Percentiles rank a stretch among this genome's conserved stretches.
Conservation (phyloP, 2,329 filamentous ascomycete species). For the Didymella glomerata region DNA sequence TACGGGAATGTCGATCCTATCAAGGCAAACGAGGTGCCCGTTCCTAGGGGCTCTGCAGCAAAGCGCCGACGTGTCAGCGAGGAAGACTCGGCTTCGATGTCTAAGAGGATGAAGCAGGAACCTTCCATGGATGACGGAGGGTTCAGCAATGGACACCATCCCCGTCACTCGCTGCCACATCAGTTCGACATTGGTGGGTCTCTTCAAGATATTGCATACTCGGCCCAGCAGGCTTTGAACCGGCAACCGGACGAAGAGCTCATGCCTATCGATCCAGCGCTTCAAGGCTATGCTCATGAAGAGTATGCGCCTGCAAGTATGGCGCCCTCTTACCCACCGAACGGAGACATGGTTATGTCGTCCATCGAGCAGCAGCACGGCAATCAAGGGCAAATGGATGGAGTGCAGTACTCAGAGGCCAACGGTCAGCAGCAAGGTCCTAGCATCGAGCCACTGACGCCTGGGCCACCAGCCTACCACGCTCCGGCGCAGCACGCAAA, state of each 20-base stretch:
- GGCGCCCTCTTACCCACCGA: constrained; percentile 26
- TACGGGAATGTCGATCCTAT: constrained; percentile 70
- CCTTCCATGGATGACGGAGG: constrained; percentile 34
- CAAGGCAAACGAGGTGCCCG: constrained; percentile 68
- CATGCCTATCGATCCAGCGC: constrained; percentile 42
- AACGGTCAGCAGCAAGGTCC: constrained; percentile 29
- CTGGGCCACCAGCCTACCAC: constrained; percentile 28
- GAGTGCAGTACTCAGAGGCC: constrained; percentile 4
- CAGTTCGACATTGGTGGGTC: constrained; percentile 33
- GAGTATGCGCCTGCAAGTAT: constrained; percentile 29
- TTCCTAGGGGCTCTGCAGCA: constrained; percentile 65
- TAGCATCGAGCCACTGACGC: constrained; percentile 41
- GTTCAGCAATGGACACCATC: constrained; percentile 32
- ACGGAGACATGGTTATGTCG: constrained; percentile 43
- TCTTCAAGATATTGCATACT: constrained; percentile 39
- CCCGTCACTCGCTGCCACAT: constrained; percentile 35
- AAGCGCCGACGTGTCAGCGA: constrained; percentile 60
- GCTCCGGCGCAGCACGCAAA: constrained; percentile 13
- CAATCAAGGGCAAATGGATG: constrained; percentile 16
- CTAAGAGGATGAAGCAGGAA: constrained; percentile 44
- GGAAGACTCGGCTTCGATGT: constrained; percentile 31
- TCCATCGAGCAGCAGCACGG: constrained; percentile 44
- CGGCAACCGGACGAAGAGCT: constrained; percentile 34
- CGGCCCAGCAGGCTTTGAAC: constrained; percentile 40
- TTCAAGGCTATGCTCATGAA: constrained; percentile 35